These are phyloP conservation scores for Phialocephala sp. DNA, from an alignment of 2,329 filamentous ascomycete genomes.

Conservation along the genomic window DNA sequence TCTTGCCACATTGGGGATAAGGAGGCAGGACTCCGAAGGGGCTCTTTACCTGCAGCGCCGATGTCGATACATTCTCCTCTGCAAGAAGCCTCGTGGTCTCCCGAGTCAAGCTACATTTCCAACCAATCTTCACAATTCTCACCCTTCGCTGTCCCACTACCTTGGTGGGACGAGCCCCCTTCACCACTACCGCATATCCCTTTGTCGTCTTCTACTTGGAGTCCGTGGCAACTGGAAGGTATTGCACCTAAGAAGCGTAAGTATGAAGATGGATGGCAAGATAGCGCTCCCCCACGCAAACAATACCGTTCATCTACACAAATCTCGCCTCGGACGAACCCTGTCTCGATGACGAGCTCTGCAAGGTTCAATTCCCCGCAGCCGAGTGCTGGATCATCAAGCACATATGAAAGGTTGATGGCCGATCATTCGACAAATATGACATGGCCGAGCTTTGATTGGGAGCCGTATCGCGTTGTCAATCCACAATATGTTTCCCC, in stretches of 20 bases:
- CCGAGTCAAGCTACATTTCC: conserved; percentile 7
- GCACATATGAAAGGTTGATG: not conserved
- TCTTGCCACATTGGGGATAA: conserved; percentile 27
- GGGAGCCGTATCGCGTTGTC: conserved; percentile 1
- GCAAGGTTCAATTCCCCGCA: not conserved
- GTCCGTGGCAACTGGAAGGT: conserved; percentile 15
- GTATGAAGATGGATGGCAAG: conserved; percentile 14
- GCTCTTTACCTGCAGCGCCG: conserved; percentile 26
- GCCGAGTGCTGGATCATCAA: not conserved
- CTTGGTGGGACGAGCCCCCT: conserved; percentile 24
- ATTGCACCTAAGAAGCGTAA: conserved; percentile 24
- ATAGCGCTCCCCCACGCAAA: not conserved
- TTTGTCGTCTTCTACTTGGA: conserved; percentile 18
- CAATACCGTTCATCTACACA: conserved; percentile 22
- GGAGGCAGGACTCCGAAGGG: conserved; percentile 16
- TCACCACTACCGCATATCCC: conserved; percentile 18
- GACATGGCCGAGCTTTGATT: conserved; percentile 7
- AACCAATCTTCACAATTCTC: conserved; percentile 12
- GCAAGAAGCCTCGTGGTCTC: conserved; percentile 17
- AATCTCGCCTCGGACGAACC: conserved; percentile 24
- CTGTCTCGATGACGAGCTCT: not conserved
- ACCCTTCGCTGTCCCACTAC: conserved; percentile 10
- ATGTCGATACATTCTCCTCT: not conserved
- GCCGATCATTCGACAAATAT: not conserved
- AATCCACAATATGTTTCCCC: not conserved